A percentile compares a stretch with the other conserved stretches of the same genome.
These are phyloP conservation scores for Clitopilus passeckerianus DNA, from an alignment of 768 basidiomycete genomes.

Conservation along the genomic window DNA sequence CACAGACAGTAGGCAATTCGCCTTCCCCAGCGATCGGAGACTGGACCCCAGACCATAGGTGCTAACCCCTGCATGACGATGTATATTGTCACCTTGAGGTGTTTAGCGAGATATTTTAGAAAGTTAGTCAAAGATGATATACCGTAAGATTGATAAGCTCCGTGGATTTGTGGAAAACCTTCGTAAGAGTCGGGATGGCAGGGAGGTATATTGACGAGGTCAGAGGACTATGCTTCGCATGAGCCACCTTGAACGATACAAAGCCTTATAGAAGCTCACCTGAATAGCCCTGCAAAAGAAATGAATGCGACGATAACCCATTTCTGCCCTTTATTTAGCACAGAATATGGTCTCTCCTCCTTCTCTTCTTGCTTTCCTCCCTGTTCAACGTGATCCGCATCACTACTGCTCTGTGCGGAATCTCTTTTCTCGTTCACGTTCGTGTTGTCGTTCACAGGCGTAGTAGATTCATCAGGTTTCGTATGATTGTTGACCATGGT, in stretches of 20 bases:
- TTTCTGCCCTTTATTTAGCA: slow-evolving; percentile 54
- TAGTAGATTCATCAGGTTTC: not conserved
- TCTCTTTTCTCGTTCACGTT: not conserved
- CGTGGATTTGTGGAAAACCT: slow-evolving; percentile 58
- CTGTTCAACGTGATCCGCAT: not conserved
- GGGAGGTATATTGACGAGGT: slow-evolving; percentile 80
- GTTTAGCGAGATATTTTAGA: not conserved
- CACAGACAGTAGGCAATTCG: slow-evolving; percentile 61
- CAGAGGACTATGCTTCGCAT: slow-evolving; percentile 44
- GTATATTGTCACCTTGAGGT: slow-evolving; percentile 57
- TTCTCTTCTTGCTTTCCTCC: not conserved
- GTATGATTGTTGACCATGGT: not conserved
- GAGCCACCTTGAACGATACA: not conserved
- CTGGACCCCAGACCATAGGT: slow-evolving; percentile 66
- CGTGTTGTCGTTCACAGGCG: not conserved
- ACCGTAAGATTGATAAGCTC: slow-evolving; percentile 80
- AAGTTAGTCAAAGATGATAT: slow-evolving; percentile 18
- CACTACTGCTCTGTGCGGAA: not conserved
- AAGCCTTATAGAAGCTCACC: slow-evolving; percentile 27
- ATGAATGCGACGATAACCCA: slow-evolving; percentile 63
- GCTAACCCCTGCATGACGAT: slow-evolving; percentile 65
- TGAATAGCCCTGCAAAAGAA: slow-evolving; percentile 57
- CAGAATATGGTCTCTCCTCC: slow-evolving; percentile 3
- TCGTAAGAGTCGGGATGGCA: slow-evolving; percentile 64
- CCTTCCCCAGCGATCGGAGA: slow-evolving; percentile 64